Base-by-base conservation (phyloP, 345 rosid genomes). In the Erucastrum elatum region DNA sequence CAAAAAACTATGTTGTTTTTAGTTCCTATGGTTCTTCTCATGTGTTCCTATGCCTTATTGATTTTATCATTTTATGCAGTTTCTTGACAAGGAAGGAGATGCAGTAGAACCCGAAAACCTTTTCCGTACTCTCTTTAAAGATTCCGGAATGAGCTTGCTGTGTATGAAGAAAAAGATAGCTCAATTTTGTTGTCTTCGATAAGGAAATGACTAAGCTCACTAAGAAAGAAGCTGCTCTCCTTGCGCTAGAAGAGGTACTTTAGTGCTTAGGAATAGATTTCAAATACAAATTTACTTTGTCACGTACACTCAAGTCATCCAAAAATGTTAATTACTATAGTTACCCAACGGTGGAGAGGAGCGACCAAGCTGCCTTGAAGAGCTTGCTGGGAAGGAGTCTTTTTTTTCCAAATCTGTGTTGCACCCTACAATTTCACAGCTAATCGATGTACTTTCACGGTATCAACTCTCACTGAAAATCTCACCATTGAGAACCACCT, bases 1-100 rank as follows among this genome's bases (percentile, higher is more conserved):
- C 89, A 85, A 74, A 13, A 2, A 69, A 41, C 76, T 37, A 44
- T 49, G 66, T 77, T 21, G 31, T 12, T 75, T 78, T 49, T 53
- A 30, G 65, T 75, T 51, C 62, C 30, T 72, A 11, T 51, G 41
- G 15, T 21, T 53, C 49, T 67, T 41, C 70, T 41, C 63, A 15
- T 55, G 31, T 29, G 31, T 29, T 29, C 31, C 31, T 29, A 29
- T 29, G 31, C 31, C 31, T 29, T 2, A 29, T 29, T 29, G 31
- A 2, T 29, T 29, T 29, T 3, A 29, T 29, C 31, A 2, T 29
- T 29, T 29, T 3, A 29, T 29, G 31, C 31, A 29, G 31, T 29
- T 29, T 29, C 31, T 4, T 29, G 31, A 2, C 31, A 29, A 2
- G 31, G 4, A 29, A 29, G 31, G 31, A 29, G 31, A 3, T 29